A percentile compares a stretch with the other conserved stretches of the same genome.
phyloP scores from a whole-genome alignment of 345 rosid species.

The Syzygium aqueum region DNA sequence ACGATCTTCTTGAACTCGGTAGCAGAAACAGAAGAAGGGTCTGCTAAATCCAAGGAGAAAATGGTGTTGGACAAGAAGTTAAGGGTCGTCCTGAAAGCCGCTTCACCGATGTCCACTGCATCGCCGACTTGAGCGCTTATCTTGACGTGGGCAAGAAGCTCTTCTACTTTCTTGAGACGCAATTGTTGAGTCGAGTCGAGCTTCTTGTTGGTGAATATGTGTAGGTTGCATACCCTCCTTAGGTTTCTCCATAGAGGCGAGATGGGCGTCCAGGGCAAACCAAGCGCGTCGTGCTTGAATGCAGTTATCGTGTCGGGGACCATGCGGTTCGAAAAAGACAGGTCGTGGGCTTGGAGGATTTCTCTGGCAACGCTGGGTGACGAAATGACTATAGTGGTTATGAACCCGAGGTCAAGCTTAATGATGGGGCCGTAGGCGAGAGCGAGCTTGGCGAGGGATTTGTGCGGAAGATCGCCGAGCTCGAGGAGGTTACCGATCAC shows the following conservation, averaged over 20 bases:
- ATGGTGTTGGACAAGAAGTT: slow-evolving; percentile 14
- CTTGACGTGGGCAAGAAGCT: slow-evolving; percentile 1
- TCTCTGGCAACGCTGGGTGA: slow-evolving; percentile 6
- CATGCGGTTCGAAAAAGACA: slow-evolving; percentile 5
- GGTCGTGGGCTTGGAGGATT: slow-evolving; percentile 29
- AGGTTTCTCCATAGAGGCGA: slow-evolving; percentile 26
- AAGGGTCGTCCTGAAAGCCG: slow-evolving; percentile 3
- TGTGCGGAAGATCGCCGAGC: slow-evolving; percentile 25
- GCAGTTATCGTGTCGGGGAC: slow-evolving; percentile 8
- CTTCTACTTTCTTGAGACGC: slow-evolving; percentile 2
- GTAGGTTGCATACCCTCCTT: slow-evolving; percentile 5
- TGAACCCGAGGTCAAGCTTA: slow-evolving; percentile 6
- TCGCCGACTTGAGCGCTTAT: not conserved
- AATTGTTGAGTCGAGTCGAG: slow-evolving; percentile 10
- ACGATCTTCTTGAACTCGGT: slow-evolving; percentile 5
- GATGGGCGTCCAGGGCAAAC: slow-evolving; percentile 9
- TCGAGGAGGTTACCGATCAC: slow-evolving; percentile 32
- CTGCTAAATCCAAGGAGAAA: slow-evolving; percentile 13
- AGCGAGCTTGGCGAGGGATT: slow-evolving; percentile 22
- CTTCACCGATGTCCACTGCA: slow-evolving; percentile 5
- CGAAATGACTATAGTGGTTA: slow-evolving; percentile 7
- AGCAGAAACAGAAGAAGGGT: not conserved
- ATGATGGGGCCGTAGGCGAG: slow-evolving; percentile 32
- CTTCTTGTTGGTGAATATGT: slow-evolving; percentile 6
- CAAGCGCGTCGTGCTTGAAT: slow-evolving; percentile 3